Evolutionary conservation across 768 basidiomycete genomes (phyloP), one percentile per base, ranked within the genome.

Genomic region (Hypsizygus marmoreus): DNA sequence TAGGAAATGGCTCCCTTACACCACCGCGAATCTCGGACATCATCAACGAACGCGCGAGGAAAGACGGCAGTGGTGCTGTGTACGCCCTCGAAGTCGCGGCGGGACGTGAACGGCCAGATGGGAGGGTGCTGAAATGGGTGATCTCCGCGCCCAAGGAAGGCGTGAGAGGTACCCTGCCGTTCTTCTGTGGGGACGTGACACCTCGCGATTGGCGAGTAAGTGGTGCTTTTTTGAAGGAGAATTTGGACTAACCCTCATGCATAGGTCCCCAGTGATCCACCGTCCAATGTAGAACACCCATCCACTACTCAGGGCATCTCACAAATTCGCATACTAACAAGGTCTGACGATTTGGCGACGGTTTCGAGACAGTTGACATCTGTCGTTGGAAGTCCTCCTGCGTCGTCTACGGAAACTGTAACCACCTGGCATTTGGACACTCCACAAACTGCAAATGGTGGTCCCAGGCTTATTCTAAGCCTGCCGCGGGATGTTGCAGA

Each of bases 171-270:
- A 53, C 56, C 1, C 60, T 82, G 13, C 86, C 87, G 6, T 89
- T 89, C 57, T 89, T 84, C 62, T 89, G 88, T 54, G 84, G 84
- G 10, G 87, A 89, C 56, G 65, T 86, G 2, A 87, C 85, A 3
- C 78, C 83, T 2, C 67, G 86, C 38, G 51, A 63, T 2, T 72
- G 74, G 62, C 70, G 87, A 62, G 88, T 84, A 54, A 13, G 78
- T 65, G n/a, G 31, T 11, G 7, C 31, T 17, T 35, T 13, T 14
- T 30, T 30, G 22, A 11, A 32, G 12, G 26, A 6, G n/a, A 4
- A 26, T 25, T 7, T 40, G 13, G 17, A 2, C 13, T 28, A 5
- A 8, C 32, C 9, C 20, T 12, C 20, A 5, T 9, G 4, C 17
- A 8, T 24, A 83, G 80, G 82, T 84, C 1, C 80, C 80, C 4